phyloP scores from a whole-genome alignment of 352 stramenopile species.

The Pythium dissimile region DNA sequence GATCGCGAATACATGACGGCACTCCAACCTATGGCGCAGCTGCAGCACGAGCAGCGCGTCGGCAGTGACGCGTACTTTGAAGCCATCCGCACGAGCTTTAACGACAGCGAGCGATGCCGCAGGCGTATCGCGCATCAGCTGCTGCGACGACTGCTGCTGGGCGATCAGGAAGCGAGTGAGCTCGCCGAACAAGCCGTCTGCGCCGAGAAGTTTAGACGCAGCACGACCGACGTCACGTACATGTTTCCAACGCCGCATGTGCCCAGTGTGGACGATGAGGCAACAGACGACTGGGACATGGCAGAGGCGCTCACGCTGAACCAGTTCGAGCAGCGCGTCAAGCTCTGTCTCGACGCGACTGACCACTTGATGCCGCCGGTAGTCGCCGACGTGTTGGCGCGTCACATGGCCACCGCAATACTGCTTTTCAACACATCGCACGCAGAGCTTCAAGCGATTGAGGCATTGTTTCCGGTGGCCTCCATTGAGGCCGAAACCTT shows the following conservation, averaged over 20 bases:
- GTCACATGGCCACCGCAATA: background rate
- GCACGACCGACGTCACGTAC: constrained; percentile 3
- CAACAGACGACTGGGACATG: constrained; percentile 10
- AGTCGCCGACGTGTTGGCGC: background rate
- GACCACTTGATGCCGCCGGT: constrained; percentile 8
- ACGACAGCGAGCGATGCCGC: no score
- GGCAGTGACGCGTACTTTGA: constrained; percentile 10
- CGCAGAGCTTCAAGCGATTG: constrained; percentile 15
- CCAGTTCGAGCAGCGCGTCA: constrained; percentile 6
- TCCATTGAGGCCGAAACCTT: background rate
- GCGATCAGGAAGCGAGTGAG: background rate
- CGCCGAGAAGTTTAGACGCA: no score
- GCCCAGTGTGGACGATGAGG: background rate
- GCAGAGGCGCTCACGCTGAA: background rate
- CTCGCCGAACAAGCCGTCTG: no score
- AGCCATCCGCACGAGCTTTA: constrained; percentile 8
- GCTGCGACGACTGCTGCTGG: background rate
- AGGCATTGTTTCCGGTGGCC: constrained; percentile 14
- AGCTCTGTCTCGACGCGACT: background rate
- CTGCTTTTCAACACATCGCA: background rate
- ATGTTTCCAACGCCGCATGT: constrained; percentile 2
- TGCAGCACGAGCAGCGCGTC: background rate
- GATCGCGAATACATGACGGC: background rate
- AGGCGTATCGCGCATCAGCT: background rate
- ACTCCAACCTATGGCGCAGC: background rate